Evolutionary conservation across 129 eudicot species (phyloP), one percentile per base, ranked within the genome.

Genomic region (Erigeron canadensis): DNA sequence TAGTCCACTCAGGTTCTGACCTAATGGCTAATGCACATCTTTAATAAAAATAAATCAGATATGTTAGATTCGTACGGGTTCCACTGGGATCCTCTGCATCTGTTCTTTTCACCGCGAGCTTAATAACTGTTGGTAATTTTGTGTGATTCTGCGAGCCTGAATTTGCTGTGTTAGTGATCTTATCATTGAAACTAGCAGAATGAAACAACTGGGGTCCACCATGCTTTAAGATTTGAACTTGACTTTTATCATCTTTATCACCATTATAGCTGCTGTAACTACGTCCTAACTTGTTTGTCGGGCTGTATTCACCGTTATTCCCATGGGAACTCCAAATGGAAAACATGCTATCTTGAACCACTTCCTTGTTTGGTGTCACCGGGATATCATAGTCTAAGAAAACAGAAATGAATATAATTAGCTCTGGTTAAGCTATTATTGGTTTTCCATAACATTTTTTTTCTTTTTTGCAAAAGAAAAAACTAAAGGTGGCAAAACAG

Each of bases 121-220:
- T 80, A 66, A 89, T 84, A 43, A 87, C 87, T 5, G 92, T 75
- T 0, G 95, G 80, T 78, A 79, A 83, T 71, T 53, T 86, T 50
- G 74, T 87, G 63, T 81, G 87, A 61, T 89, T 73, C 50, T 78
- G 95, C 19, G 73, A 75, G 59, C 80, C 81, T 1, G 76, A 65
- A 75, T 60, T 75, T 38, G 80, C 34, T 69, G 85, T 63, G 68
- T 50, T 82, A 37, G 74, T 56, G 72, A 81, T 78, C 68, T 81
- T 89, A 40, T 94, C 97, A 71, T 87, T 84, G 53, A 82, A 89
- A 58, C 92, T 94, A 59, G 89, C 64, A 6, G 96, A 81, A 72
- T 89, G 86, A 56, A 87, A 77, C 75, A 94, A 48, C 8, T 68
- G 82, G 28, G 87, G 91, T 19, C 79, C 58, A 10, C 82, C 88